Evolutionary conservation across 345 rosid genomes (phyloP).

Genomic region (Punica granatum): DNA sequence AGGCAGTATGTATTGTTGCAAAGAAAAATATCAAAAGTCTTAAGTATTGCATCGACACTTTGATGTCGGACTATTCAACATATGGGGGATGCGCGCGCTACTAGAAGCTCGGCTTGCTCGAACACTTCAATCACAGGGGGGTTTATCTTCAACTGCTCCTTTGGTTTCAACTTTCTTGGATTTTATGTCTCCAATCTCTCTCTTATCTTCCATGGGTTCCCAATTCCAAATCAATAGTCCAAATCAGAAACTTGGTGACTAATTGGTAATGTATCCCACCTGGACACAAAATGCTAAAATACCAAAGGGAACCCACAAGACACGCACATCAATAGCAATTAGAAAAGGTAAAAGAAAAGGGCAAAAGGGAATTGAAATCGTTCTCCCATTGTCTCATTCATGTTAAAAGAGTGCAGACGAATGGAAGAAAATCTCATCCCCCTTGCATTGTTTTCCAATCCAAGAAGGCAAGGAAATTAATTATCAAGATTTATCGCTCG

Average conservation of each 20-base stretch:
- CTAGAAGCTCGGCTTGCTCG: not conserved
- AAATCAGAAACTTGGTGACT: no score
- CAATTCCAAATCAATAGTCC: no score
- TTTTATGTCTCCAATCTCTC: not conserved
- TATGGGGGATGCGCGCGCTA: no score
- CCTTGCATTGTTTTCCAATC: not conserved
- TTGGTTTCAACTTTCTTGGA: not conserved
- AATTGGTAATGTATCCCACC: constrained; percentile 1
- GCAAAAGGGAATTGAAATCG: not conserved
- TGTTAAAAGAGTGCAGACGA: constrained; percentile 2
- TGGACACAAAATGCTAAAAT: constrained; percentile 1
- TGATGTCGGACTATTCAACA: no score
- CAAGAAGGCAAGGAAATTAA: not conserved
- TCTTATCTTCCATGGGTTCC: no score
- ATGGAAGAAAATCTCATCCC: constrained; percentile 1
- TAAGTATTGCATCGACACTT: no score
- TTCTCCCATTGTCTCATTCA: constrained; percentile 7
- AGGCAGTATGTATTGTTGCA: no score
- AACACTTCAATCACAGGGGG: not conserved
- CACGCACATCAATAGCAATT: not conserved
- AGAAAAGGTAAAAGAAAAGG: not conserved
- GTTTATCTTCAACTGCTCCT: not conserved
- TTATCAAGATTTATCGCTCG: no score
- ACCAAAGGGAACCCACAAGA: not conserved
- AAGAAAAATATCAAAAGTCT: no score